These are phyloP conservation scores for Torulaspora indica DNA, from an alignment of 805 yeast species.

Conservation along the genomic window DNA sequence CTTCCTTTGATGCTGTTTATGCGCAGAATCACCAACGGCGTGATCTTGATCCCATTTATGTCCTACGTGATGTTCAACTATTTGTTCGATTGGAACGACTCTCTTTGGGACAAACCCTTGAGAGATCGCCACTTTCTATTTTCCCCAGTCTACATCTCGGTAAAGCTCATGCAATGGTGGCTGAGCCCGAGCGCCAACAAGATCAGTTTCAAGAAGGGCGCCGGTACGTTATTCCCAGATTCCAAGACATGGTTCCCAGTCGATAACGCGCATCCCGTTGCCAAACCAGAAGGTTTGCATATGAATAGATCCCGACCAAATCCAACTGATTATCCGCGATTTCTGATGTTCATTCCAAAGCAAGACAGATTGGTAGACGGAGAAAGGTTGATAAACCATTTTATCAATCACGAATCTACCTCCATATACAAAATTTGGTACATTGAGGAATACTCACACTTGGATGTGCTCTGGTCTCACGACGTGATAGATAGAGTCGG, in stretches of 20 bases:
- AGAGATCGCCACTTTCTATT: slow-evolving; percentile 75
- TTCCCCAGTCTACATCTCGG: slow-evolving; percentile 78
- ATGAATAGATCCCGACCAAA: slow-evolving; percentile 35
- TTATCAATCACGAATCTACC: slow-evolving; percentile 51
- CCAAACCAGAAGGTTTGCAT: slow-evolving; percentile 19
- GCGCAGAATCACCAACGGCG: slow-evolving; percentile 47
- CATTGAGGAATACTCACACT: slow-evolving; percentile 68
- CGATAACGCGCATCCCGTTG: slow-evolving; percentile 13
- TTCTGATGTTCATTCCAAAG: slow-evolving; percentile 66
- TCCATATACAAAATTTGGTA: slow-evolving; percentile 32
- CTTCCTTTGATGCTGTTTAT: slow-evolving; percentile 66
- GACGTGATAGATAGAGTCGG: slow-evolving; percentile 69
- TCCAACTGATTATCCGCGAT: slow-evolving; percentile 45
- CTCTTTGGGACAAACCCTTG: slow-evolving; percentile 63
- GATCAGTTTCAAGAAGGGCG: slow-evolving; percentile 41
- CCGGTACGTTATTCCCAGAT: slow-evolving; percentile 47
- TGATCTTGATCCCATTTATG: slow-evolving; percentile 52
- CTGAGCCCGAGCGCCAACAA: slow-evolving; percentile 42
- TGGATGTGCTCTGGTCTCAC: slow-evolving; percentile 91
- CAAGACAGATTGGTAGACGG: slow-evolving; percentile 79
- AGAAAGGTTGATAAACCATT: slow-evolving; percentile 56
- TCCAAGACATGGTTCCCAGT: slow-evolving; percentile 51
- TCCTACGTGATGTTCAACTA: slow-evolving; percentile 83
- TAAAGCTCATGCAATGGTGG: slow-evolving; percentile 93
- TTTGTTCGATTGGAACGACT: slow-evolving; percentile 82